These are phyloP conservation scores for Sanghuangporus sanghuang DNA, from an alignment of 1,284 basidiomycete genomes.

Conservation along the genomic window DNA sequence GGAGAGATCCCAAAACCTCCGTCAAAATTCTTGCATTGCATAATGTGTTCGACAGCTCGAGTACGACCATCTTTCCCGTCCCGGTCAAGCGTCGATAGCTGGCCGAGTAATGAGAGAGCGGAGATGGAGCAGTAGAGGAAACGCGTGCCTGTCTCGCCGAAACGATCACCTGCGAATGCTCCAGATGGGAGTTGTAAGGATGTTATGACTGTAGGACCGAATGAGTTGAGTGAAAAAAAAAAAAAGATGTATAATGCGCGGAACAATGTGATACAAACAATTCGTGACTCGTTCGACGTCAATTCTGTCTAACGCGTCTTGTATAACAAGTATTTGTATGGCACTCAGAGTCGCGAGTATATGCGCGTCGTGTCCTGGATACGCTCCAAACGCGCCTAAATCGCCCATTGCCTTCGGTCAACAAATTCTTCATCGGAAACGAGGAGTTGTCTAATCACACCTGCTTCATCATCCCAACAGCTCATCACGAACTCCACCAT, in stretches of 20 bases:
- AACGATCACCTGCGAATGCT: slow-evolving; percentile 85
- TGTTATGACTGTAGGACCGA: slow-evolving; percentile 57
- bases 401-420: not conserved
- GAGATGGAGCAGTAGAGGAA: slow-evolving; percentile 87
- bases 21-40: slow-evolving; percentile 87
- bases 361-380: slow-evolving; percentile 92
- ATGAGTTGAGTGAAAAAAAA: not conserved
- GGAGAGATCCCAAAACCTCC: slow-evolving; percentile 85
- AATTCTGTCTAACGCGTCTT: slow-evolving; percentile 73
- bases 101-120: slow-evolving; percentile 77
- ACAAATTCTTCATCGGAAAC: not conserved
- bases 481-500: slow-evolving; percentile 89
- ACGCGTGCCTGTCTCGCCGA: slow-evolving; percentile 89
- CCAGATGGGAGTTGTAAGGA: slow-evolving; percentile 83
- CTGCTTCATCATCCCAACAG: slow-evolving; percentile 90
- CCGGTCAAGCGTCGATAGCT: slow-evolving; percentile 40
- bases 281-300: slow-evolving; percentile 66
- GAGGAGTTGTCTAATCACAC: slow-evolving; percentile 37
- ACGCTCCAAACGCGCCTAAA: slow-evolving; percentile 87
- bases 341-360: slow-evolving; percentile 84
- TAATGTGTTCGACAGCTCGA: slow-evolving; percentile 70
- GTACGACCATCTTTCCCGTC: slow-evolving; percentile 31
- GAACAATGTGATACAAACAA: slow-evolving; percentile 47
- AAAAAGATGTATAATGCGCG: not conserved
- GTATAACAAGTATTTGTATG: slow-evolving; percentile 87